Evolutionary conservation across 2,329 filamentous ascomycete genomes (phyloP).

Genomic region (Thielaviopsis musarum): DNA sequence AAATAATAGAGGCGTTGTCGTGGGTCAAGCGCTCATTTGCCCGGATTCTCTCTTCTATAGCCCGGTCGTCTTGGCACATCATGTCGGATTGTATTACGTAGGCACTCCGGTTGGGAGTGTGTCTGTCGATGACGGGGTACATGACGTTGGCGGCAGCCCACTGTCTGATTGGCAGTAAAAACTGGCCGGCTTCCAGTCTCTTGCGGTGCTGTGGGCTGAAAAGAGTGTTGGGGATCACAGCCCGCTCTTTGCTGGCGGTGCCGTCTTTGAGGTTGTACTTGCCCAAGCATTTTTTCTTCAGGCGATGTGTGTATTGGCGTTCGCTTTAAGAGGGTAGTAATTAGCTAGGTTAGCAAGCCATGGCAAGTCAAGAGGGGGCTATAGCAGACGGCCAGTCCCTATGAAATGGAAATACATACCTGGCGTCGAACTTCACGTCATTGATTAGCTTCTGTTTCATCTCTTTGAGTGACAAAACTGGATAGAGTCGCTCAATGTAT

Average conservation of each 20-base stretch:
- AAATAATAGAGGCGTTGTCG: background rate
- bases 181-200: background rate
- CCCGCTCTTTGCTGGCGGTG: background rate
- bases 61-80: background rate
- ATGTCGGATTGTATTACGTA: background rate
- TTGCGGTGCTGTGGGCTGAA: background rate
- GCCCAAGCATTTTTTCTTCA: constrained; percentile 16
- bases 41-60: background rate
- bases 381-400: too few species aligned
- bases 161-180: background rate
- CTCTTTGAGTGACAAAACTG: background rate
- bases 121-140: background rate
- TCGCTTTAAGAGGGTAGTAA: constrained; percentile 14
- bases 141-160: background rate
- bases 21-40: background rate
- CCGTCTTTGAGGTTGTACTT: constrained; percentile 17
- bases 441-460: background rate
- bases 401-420: background rate
- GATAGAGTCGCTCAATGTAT: background rate
- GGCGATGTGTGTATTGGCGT: constrained; percentile 19
- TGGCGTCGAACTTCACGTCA: background rate
- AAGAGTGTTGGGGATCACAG: background rate
- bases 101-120: background rate
- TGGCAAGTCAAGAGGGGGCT: background rate
- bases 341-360: background rate